Percentiles rank a stretch among this genome's conserved stretches.
These are phyloP conservation scores for Boletus tylopilopsis DNA, from an alignment of 768 basidiomycete species.

Conservation along the genomic window DNA sequence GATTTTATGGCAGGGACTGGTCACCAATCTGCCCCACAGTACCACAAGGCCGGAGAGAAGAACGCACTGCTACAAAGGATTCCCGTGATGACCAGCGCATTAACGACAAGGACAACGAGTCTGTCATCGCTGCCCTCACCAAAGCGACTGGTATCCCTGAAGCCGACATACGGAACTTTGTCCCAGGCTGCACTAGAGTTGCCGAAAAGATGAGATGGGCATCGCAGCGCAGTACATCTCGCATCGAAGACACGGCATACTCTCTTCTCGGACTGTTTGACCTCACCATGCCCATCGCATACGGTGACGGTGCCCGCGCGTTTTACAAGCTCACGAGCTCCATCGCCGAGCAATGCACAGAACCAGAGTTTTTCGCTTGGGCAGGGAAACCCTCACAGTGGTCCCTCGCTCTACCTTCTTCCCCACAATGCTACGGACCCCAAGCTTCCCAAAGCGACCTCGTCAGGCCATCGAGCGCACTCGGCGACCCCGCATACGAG, in stretches of 20 bases:
- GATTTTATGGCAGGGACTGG: conserved; percentile 25
- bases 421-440: conserved; percentile 16
- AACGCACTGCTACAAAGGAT: conserved; percentile 3
- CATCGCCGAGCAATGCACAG: conserved; percentile 14
- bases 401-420: conserved; percentile 23
- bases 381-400: conserved; percentile 20
- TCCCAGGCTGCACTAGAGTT: conserved; percentile 15
- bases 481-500: conserved; percentile 23
- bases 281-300: conserved; percentile 18
- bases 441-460: conserved; percentile 12
- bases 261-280: conserved; percentile 25
- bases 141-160: conserved; percentile 21
- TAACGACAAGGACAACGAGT: conserved; percentile 23
- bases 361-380: conserved; percentile 24
- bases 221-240: conserved; percentile 20
- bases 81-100: conserved; percentile 13
- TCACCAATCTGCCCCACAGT: conserved; percentile 16
- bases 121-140: conserved; percentile 12
- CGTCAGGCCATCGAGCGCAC: conserved; percentile 1
- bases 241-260: conserved; percentile 23
- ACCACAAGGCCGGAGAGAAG: conserved; percentile 17
- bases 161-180: conserved; percentile 19
- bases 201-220: conserved; percentile 26
- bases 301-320: conserved; percentile 22
- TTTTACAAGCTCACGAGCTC: conserved; percentile 20